A percentile compares a stretch with the other conserved stretches of the same genome.
Conservation (phyloP, 1,284 basidiomycete species). For the Sanghuangporus weigelae region DNA sequence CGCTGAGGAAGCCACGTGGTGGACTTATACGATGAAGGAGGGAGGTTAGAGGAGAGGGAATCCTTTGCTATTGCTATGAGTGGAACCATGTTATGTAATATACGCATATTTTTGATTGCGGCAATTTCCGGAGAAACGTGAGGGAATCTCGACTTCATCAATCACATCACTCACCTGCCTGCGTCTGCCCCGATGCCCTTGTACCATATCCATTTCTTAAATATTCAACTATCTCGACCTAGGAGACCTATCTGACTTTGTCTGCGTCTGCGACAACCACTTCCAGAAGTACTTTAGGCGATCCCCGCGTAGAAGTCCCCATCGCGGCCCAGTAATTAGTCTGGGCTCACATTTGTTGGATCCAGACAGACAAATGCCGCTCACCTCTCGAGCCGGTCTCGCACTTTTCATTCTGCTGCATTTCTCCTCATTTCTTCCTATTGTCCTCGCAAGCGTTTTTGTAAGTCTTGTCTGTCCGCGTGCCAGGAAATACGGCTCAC, state of each 20-base stretch:
- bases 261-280: background rate
- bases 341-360: background rate
- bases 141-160: background rate
- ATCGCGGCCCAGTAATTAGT: background rate
- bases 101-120: background rate
- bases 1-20: too few relatives aligned
- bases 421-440: background rate
- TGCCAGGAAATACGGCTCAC: background rate
- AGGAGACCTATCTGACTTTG: background rate
- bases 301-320: background rate
- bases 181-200: background rate
- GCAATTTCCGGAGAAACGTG: background rate
- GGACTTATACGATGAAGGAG: too few relatives aligned
- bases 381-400: background rate
- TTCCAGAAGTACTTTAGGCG: background rate
- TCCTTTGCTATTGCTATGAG: too few relatives aligned
- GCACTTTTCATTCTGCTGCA: background rate
- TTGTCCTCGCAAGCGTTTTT: background rate
- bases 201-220: background rate
- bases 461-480: background rate
- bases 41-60: too few relatives aligned
- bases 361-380: background rate
- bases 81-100: too few relatives aligned
- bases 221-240: background rate
- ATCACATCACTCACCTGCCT: background rate